Evolutionary conservation across 257 asterid genomes (phyloP), one percentile per base, ranked within the genome.

Genomic region (Rubia yunnanensis): DNA sequence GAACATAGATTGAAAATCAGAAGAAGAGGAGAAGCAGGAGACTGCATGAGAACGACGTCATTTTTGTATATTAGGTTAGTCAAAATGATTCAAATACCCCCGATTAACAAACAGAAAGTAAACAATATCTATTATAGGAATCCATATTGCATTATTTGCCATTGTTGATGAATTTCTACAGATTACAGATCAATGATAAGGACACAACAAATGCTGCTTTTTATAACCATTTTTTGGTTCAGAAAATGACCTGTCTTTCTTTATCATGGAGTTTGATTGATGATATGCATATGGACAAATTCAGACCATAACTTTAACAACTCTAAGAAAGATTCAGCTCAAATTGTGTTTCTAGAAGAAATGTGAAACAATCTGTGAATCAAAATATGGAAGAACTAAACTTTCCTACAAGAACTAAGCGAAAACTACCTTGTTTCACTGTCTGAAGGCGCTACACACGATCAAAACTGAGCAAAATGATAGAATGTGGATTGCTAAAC

Each of bases 401-500:
- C 10, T 6, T 31, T n/a, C 48, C 22, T 10, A 14, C 23, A 39
- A 63, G 35, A 26, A 23, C 67, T 24, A 7, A 26, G 23, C 36
- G 23, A 38, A 63, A 36, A 15, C 11, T 5, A 2, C 7, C 17
- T 18, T 23, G 38, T 18, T n/a, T 62, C 20, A 22, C 20, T 20
- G 46, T 39, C 31, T 62, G 53, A 27, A 38, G 67, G 62, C 20
- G 48, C 35, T 44, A 44, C 39, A 41, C 15, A 48, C 59, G 30
- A 27, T 15, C 36, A 44, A 26, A 44, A 64, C 68, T 20, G 27
- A 64, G 28, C 28, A 44, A 64, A n/a, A 60, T 34, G 50, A 27
- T 1, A 26, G 35, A 65, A 66, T 18, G 18, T 11, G 32, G 11
- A 18, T n/a, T 35, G 63, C 77, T 73, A 81, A 70, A 49, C 71